Base-by-base conservation (phyloP, 345 rosid species). In the Tarenaya hassleriana region DNA sequence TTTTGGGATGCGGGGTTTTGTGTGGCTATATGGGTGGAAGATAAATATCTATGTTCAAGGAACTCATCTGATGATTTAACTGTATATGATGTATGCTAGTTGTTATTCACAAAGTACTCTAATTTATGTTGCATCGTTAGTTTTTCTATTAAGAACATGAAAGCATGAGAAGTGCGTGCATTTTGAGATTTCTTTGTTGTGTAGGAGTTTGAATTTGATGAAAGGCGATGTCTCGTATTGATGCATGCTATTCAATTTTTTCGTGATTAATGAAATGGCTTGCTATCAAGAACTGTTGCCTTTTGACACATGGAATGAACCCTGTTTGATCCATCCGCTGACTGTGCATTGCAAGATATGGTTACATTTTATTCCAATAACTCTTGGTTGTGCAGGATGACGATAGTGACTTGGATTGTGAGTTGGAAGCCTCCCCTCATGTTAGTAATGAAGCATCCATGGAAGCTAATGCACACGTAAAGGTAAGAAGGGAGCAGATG, bases 391-490 rank as follows among this genome's bases (percentile, higher is more conserved):
- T 72, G 60, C 76, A 92, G 98, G 94, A 88, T 63, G 94, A 85
- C 62, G 94, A 88, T 27, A 88, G 97, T 73, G 97, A 88, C 72
- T 60, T 85, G 41, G 98, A 92, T 42, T 83, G 57, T 46, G 98
- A 92, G 56, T 53, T 92, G 83, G 97, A 88, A 74, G 78, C 94
- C 48, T 75, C 54, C 51, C 95, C 98, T 58, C 67, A 69, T 34
- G 82, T 73, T 50, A 67, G 72, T 31, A 58, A 45, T 57, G 98
- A 88, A 69, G 75, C 80, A 41, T 67, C 79, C 8, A n/a, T 74
- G 7, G 97, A 88, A 70, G 97, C 87, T 64, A 76, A 86, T 51
- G 97, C 97, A 4, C 75, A 83, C 63, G 97, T 85, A 29, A 92
- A 81, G 75, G 98, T 92, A 72, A 55, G 67, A 45, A 21, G 56